phyloP scores from a whole-genome alignment of 2,329 filamentous ascomycete genomes.

The Diaporthe capsici region DNA sequence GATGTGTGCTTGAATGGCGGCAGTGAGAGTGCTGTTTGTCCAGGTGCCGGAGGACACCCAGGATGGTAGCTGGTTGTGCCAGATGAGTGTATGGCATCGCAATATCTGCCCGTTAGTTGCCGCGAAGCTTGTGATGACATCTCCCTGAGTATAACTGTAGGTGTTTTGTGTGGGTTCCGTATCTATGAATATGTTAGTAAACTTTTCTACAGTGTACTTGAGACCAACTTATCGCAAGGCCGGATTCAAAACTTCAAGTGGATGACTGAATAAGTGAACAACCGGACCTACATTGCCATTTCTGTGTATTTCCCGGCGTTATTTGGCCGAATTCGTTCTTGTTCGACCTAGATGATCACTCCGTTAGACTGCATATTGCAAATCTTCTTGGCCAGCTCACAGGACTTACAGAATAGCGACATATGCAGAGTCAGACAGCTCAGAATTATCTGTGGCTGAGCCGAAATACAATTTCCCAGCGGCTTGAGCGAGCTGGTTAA shows the following conservation, averaged over 20 bases:
- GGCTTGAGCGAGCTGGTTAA: slow-evolving; percentile 40
- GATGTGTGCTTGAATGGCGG: slow-evolving; percentile 70
- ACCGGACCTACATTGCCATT: slow-evolving; percentile 65
- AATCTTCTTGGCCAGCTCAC: neutral
- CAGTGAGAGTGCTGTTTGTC: slow-evolving; percentile 70
- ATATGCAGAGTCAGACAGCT: slow-evolving; percentile 69
- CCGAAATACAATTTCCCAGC: slow-evolving; percentile 67
- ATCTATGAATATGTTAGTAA: slow-evolving; percentile 41
- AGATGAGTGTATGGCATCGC: slow-evolving; percentile 73
- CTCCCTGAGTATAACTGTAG: slow-evolving; percentile 72
- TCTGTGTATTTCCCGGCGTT: slow-evolving; percentile 74
- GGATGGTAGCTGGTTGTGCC: slow-evolving; percentile 66
- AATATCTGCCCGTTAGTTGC: slow-evolving; percentile 64
- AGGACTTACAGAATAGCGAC: slow-evolving; percentile 60
- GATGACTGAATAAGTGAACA: neutral
- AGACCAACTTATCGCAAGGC: neutral
- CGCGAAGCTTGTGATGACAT: slow-evolving; percentile 66
- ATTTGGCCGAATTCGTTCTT: slow-evolving; percentile 73
- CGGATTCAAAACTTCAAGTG: neutral
- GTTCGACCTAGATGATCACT: slow-evolving; percentile 53
- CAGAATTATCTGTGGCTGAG: slow-evolving; percentile 72
- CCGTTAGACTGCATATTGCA: neutral
- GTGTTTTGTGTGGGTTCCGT: slow-evolving; percentile 69
- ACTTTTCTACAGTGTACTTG: accelerated
- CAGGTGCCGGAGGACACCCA: slow-evolving; percentile 67